Conservation (phyloP, 306 rosid genomes). For the Oemleria cerasiformis region DNA sequence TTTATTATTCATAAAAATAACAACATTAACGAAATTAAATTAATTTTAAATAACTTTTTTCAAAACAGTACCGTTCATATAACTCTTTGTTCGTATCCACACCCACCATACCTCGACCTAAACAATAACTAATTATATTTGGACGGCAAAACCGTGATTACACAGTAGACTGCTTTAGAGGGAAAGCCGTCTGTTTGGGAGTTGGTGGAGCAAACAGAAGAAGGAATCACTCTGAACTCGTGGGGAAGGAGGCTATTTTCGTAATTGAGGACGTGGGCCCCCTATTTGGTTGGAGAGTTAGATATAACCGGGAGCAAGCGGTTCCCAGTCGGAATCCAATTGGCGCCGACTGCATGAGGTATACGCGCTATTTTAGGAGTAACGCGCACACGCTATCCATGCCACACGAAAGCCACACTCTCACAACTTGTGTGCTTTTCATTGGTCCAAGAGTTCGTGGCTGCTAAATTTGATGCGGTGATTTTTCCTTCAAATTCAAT, state of each 20-base stretch:
- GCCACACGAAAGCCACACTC: constrained; percentile 42
- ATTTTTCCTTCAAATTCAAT: background rate
- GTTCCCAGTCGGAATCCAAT: constrained; percentile 15
- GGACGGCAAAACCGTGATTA: constrained; percentile 20
- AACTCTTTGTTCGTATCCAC: background rate
- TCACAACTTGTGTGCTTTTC: background rate
- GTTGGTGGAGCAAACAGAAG: constrained; percentile 37
- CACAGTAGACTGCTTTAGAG: background rate
- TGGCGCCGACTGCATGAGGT: constrained; percentile 40
- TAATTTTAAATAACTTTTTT: no score
- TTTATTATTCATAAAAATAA: no score
- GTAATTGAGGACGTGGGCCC: constrained; percentile 22
- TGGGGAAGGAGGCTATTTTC: background rate
- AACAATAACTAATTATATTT: background rate
- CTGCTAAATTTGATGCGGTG: background rate
- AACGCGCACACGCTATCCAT: constrained; percentile 23
- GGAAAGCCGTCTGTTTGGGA: constrained; percentile 20
- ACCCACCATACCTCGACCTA: constrained; percentile 8
- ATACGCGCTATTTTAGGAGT: constrained; percentile 29
- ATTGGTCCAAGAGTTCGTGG: background rate
- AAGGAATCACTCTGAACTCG: constrained; percentile 13
- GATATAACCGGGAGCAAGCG: constrained; percentile 32
- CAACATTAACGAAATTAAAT: no score
- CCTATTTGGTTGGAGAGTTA: constrained; percentile 15
- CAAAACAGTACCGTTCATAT: no score